Evolutionary conservation across 192 early-diverging fungal genomes (phyloP), one percentile per base, ranked within the genome.

Genomic region (Coemansia sp.): DNA sequence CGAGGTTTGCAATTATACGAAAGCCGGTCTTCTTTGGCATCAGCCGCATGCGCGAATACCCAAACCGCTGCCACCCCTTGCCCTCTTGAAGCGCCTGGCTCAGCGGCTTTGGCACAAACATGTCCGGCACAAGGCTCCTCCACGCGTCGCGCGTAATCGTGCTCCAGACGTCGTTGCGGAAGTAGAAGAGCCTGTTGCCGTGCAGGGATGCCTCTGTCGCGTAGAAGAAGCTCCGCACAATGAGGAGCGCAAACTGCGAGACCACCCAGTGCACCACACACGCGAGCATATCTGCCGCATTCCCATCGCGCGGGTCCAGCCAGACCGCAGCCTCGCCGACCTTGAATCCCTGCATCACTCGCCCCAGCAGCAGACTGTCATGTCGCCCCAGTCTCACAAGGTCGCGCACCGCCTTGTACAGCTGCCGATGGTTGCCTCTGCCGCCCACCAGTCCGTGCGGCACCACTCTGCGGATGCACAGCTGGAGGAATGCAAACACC

Each of bases 1-100:
- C 59, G 55, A 94, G 69, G 53, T 95, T 95, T 52, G 83, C 86
- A 62, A 97, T 94, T 15, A 89, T 79, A 11, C 94, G 84, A n/a
- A 91, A 71, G 6, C 89, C 91, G 20, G 60, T 50, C 31, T 75
- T 81, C 69, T 97, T 97, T 38, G 93, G 93, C 23, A 97, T 81
- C 37, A 97, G 77, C 0, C 94, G 86, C 14, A 97, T 65, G 44
- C 73, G 83, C n/a, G 89, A 85, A 64, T 78, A 87, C 2, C 59
- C 70, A 45, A 83, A 82, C 0, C 57, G 38, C 52, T 63, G 79
- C 28, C 28, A 14, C 8, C 0, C 33, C 2, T 34, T 27, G 4
- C 33, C 40, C 9, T 47, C 40, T 3, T 20, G 8, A 1, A 33
- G 29, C 17, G 47, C 36, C 23, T 34, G 40, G 10, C 53, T 63